Conservation (phyloP, 75 land plant species). For the Sequoia sempervirens region DNA sequence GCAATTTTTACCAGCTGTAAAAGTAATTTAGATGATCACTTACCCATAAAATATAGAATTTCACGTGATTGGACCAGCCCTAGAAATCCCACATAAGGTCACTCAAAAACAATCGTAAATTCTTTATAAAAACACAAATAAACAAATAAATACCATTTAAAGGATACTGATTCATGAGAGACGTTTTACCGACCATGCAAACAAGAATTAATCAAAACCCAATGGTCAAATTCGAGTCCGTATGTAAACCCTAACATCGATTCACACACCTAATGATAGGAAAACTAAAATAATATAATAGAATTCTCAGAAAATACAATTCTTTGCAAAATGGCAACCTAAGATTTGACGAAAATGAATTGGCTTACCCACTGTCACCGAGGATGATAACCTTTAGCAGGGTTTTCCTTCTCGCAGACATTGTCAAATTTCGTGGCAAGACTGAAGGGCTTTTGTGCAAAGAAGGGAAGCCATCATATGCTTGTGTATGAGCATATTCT, state of each 20-base stretch:
- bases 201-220: slow-evolving; percentile 8
- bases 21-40: not conserved
- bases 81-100: not conserved
- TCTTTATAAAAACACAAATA: not conserved
- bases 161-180: slow-evolving; percentile 86
- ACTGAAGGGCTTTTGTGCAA: too few species aligned
- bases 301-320: not conserved
- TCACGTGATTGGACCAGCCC: not conserved
- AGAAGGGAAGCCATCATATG: too few species aligned
- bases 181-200: slow-evolving; percentile 81
- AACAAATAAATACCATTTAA: not conserved
- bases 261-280: not conserved
- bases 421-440: slow-evolving; percentile 6
- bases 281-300: not conserved
- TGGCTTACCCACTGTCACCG: slow-evolving; percentile 62
- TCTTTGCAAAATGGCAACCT: not conserved
- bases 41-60: not conserved
- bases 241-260: slow-evolving; percentile 2
- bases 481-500: too few species aligned
- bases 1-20: not conserved
- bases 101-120: not conserved
- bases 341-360: not conserved
- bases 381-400: slow-evolving; percentile 69
- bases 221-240: not conserved
- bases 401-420: slow-evolving; percentile 52